phyloP scores from a whole-genome alignment of 2,329 filamentous ascomycete genomes.

The Ceratocystis cacaofunesta region DNA sequence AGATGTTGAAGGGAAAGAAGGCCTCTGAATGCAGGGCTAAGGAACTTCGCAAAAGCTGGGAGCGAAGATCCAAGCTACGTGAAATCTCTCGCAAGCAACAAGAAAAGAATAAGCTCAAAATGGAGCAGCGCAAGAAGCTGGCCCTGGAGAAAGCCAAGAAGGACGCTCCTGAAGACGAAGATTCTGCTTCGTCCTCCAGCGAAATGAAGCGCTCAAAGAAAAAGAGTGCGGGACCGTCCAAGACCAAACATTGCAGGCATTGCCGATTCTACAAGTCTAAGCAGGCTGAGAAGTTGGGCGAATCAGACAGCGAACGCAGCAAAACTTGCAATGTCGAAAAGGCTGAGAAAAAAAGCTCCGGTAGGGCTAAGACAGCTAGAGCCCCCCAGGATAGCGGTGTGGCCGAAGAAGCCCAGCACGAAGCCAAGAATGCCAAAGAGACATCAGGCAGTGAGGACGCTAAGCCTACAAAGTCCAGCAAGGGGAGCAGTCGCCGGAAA shows the following conservation, averaged over 20 bases:
- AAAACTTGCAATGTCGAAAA: neutral
- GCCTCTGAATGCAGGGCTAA: constrained; percentile 32
- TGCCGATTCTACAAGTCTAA: constrained; percentile 5
- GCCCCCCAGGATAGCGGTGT: constrained; percentile 9
- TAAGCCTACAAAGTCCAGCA: neutral
- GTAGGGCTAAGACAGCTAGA: constrained; percentile 16
- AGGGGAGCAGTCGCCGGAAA: neutral
- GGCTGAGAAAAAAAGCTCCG: constrained; percentile 12
- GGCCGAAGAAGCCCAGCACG: constrained; percentile 11
- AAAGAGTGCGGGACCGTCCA: neutral
- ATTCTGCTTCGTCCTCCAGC: neutral
- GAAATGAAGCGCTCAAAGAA: constrained; percentile 20
- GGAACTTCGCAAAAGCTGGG: constrained; percentile 35
- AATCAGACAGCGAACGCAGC: neutral
- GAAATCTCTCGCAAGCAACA: constrained; percentile 29
- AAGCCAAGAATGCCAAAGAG: constrained; percentile 6
- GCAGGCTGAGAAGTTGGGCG: constrained; percentile 10
- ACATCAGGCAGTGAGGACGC: constrained; percentile 3
- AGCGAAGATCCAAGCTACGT: constrained; percentile 32
- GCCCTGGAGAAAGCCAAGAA: constrained; percentile 19
- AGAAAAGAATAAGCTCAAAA: constrained; percentile 28
- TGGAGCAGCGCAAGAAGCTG: constrained; percentile 19
- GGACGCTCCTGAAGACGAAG: constrained; percentile 21
- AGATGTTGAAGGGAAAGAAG: constrained; percentile 36
- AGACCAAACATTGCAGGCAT: constrained; percentile 6